phyloP scores from a whole-genome alignment of 176 grass and related monocot species.

The Carex kokanica region DNA sequence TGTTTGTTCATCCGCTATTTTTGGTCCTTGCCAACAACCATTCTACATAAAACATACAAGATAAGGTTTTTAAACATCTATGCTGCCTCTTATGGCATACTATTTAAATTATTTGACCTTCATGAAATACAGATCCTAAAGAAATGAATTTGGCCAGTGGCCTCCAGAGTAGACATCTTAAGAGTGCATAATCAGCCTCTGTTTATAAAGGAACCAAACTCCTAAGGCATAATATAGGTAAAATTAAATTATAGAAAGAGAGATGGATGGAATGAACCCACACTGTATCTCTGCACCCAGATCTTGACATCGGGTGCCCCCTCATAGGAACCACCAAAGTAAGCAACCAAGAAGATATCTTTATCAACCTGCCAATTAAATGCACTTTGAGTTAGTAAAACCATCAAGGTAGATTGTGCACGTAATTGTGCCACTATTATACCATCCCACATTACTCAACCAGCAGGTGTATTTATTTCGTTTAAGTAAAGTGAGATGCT shows the following conservation, averaged over 20 bases:
- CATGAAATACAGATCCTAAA: not conserved
- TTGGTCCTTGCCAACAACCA: slow-evolving; percentile 60
- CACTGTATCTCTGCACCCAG: slow-evolving; percentile 85
- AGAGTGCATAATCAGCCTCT: not conserved
- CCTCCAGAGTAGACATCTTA: not conserved
- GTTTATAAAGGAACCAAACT: not conserved
- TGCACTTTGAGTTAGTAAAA: not conserved
- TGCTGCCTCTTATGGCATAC: not conserved
- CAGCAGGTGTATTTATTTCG: not conserved
- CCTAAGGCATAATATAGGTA: slow-evolving; percentile 2
- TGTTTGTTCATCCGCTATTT: slow-evolving; percentile 65
- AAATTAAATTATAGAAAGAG: slow-evolving; percentile 10
- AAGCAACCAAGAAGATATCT: slow-evolving; percentile 61
- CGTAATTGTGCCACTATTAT: not conserved
- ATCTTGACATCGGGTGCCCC: slow-evolving; percentile 91
- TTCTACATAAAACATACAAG: slow-evolving; percentile 42
- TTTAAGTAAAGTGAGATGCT: not conserved
- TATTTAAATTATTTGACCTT: not conserved
- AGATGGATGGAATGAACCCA: slow-evolving; percentile 41
- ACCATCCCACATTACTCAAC: not conserved
- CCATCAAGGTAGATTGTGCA: not conserved
- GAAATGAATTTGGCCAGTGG: not conserved
- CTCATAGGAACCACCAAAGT: slow-evolving; percentile 82
- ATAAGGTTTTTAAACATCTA: not conserved
- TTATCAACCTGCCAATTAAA: slow-evolving; percentile 48